phyloP scores from a whole-genome alignment of 176 grass and related monocot species.

The Leersia perrieri region DNA sequence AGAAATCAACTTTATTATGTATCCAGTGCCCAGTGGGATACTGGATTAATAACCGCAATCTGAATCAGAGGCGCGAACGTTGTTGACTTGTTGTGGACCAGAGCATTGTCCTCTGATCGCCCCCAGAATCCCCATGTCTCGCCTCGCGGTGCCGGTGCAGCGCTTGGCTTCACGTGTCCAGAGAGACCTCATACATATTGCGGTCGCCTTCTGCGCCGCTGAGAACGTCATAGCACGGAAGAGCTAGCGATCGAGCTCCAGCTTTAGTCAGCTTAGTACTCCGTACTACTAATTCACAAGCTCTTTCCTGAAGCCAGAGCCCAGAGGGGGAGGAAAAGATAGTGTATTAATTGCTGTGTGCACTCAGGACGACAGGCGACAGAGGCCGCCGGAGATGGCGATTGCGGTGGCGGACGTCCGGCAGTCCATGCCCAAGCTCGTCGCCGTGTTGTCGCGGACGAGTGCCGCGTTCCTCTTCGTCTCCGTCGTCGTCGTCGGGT shows the following conservation, averaged over 20 bases:
- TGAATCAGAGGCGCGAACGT: neutral
- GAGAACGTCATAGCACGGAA: slow-evolving; percentile 2
- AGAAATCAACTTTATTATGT: no score
- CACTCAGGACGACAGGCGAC: no score
- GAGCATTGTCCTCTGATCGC: neutral
- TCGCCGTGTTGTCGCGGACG: slow-evolving; percentile 15
- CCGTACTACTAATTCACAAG: neutral
- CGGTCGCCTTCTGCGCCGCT: neutral
- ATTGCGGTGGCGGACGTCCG: neutral
- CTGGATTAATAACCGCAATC: no score
- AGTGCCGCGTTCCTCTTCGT: slow-evolving; percentile 47
- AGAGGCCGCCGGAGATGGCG: neutral
- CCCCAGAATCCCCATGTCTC: neutral
- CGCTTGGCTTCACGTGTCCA: neutral
- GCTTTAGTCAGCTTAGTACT: no score
- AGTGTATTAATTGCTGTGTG: neutral
- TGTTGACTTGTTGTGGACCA: neutral
- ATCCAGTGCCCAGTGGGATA: no score
- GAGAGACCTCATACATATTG: neutral
- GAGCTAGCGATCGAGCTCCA: neutral
- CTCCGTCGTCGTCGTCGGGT: slow-evolving; percentile 23
- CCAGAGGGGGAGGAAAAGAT: neutral
- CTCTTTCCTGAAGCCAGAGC: neutral
- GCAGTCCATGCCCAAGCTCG: neutral
- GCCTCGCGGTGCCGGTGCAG: neutral